phyloP scores from a whole-genome alignment of 208 protist genomes.

The Trichomonas gallinae region DNA sequence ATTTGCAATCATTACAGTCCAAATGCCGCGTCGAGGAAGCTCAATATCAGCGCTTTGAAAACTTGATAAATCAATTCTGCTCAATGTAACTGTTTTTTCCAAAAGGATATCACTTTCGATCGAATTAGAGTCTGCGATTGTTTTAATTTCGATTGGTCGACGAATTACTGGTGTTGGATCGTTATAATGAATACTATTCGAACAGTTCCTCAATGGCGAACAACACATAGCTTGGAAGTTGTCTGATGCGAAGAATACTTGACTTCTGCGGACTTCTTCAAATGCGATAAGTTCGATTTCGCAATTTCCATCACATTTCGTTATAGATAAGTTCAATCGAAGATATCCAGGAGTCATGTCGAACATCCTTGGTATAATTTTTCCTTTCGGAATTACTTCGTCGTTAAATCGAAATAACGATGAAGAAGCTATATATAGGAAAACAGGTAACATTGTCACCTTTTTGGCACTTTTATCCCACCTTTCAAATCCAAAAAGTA shows the following conservation, averaged over 20 bases:
- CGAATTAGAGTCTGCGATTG: background rate
- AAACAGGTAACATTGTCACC: background rate
- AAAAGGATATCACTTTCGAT: background rate
- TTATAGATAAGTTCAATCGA: background rate
- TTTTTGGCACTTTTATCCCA: background rate
- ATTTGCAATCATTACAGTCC: background rate
- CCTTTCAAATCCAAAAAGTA: no score
- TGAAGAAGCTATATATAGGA: background rate
- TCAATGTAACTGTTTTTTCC: background rate
- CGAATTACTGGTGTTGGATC: background rate
- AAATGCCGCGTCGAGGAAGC: background rate
- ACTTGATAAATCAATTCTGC: background rate
- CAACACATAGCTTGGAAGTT: background rate
- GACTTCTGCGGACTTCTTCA: background rate
- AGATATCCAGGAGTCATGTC: background rate
- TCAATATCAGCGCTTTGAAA: background rate
- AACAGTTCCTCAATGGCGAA: background rate
- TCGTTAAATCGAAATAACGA: background rate
- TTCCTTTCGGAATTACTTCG: background rate
- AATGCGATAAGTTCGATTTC: background rate
- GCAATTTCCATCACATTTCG: background rate
- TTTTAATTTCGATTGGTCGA: background rate
- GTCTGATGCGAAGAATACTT: background rate
- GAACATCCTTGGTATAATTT: background rate
- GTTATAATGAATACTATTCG: background rate